These are phyloP conservation scores for Fagopyrum tataricum DNA, from an alignment of 148 eudicot genomes.

Conservation along the genomic window DNA sequence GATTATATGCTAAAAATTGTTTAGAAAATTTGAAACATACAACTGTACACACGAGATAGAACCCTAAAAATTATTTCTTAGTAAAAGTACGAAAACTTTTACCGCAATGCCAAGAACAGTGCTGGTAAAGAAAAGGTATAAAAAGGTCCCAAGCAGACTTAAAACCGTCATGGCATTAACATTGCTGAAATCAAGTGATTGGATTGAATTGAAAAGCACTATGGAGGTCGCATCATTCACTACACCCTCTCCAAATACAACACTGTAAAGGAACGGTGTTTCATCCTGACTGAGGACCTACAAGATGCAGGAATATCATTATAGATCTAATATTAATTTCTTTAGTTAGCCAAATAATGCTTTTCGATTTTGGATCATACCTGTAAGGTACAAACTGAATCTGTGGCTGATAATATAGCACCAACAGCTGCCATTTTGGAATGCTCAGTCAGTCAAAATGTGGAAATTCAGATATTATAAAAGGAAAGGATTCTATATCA, in stretches of 20 bases:
- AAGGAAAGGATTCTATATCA: conserved; percentile 3
- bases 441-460: not conserved
- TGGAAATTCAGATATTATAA: not conserved
- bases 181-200: conserved; percentile 54
- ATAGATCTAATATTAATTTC: not conserved
- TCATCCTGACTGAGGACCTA: conserved; percentile 95
- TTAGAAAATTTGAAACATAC: not conserved
- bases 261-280: conserved; percentile 84
- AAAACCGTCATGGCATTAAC: conserved; percentile 40
- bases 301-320: not conserved
- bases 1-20: not conserved
- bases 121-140: conserved; percentile 67
- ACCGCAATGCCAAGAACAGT: conserved; percentile 67
- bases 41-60: not conserved
- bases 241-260: conserved; percentile 86
- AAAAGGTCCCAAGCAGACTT: conserved; percentile 62
- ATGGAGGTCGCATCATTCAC: conserved; percentile 96
- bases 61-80: not conserved
- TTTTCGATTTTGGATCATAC: conserved; percentile 22
- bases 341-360: not conserved
- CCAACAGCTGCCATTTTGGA: conserved; percentile 60
- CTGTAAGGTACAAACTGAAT: conserved; percentile 96
- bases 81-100: conserved; percentile 20
- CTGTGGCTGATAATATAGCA: conserved; percentile 88
- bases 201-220: conserved; percentile 92